phyloP scores from a whole-genome alignment of 2,329 filamentous ascomycete species.

The Xylogone sp. region DNA sequence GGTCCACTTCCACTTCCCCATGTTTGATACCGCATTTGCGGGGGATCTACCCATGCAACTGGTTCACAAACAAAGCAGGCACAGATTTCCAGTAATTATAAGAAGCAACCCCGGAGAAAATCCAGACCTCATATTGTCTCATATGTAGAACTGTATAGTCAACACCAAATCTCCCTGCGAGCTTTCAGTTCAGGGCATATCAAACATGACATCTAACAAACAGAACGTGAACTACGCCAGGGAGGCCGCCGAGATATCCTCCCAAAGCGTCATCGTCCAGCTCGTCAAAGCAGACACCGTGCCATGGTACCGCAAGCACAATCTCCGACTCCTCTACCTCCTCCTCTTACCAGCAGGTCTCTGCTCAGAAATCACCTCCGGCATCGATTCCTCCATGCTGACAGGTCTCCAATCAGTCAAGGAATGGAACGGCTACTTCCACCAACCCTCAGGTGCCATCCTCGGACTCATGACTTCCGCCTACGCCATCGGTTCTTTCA shows the following conservation, averaged over 20 bases:
- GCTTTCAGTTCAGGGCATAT: too few species aligned
- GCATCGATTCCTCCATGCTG: conserved; percentile 48
- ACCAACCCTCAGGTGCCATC: conserved; percentile 26
- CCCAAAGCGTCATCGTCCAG: neutral
- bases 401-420: conserved; percentile 21
- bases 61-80: too few species aligned
- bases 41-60: too few species aligned
- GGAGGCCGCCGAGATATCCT: neutral
- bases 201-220: neutral
- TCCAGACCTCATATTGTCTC: too few species aligned
- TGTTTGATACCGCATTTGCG: too few species aligned
- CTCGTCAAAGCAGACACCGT: conserved; percentile 35
- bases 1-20: too few species aligned
- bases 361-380: conserved; percentile 51
- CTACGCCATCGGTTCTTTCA: conserved; percentile 52
- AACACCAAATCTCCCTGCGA: too few species aligned
- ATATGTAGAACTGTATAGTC: too few species aligned
- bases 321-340: conserved; percentile 34
- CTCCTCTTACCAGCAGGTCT: conserved; percentile 43
- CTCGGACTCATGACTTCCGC: conserved; percentile 49
- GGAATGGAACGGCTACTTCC: conserved; percentile 5
- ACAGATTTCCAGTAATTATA: too few species aligned
- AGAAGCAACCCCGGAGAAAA: too few species aligned
- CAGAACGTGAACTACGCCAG: neutral
- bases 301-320: conserved; percentile 35